phyloP scores from a whole-genome alignment of 2,329 filamentous ascomycete genomes.

The Fusarium sp. region DNA sequence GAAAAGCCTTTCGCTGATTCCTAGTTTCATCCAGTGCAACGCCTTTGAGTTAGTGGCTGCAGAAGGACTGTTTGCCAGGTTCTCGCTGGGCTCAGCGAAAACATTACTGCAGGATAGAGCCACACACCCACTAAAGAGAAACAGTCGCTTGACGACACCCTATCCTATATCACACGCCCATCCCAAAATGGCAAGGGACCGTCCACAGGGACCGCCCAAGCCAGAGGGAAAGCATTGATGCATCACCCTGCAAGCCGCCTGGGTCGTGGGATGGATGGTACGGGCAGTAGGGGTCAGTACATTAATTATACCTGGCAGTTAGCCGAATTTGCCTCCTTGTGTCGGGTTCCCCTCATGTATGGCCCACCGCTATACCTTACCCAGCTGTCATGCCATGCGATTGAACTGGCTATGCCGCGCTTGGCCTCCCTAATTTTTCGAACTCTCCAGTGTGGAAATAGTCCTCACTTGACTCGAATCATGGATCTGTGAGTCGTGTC shows the following conservation, averaged over 20 bases:
- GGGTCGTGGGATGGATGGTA: neutral
- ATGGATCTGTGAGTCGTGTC: conserved; percentile 27
- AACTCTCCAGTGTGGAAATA: conserved; percentile 9
- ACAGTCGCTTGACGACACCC: too few species aligned
- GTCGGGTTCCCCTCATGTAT: conserved; percentile 17
- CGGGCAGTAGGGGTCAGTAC: conserved; percentile 11
- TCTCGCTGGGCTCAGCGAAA: too few species aligned
- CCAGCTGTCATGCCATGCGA: conserved; percentile 45
- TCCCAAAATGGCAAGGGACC: conserved; percentile 10
- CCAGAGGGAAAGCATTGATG: conserved; percentile 8
- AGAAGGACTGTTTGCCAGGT: neutral
- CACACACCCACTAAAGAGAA: conserved; percentile 12
- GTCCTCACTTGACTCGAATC: conserved; percentile 37
- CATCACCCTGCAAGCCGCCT: neutral
- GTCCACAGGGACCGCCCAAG: conserved; percentile 12
- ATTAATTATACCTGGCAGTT: neutral
- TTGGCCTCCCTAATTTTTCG: conserved; percentile 41
- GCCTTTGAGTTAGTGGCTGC: conserved; percentile 6
- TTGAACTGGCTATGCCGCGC: conserved; percentile 35
- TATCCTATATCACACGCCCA: conserved; percentile 5
- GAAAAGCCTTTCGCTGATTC: conserved; percentile 21
- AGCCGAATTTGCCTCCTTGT: conserved; percentile 4
- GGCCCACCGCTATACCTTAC: conserved; percentile 43
- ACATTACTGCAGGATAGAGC: neutral
- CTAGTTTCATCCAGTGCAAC: conserved; percentile 29